A percentile compares a stretch with the other conserved stretches of the same genome.
Evolutionary conservation across 768 basidiomycete species (phyloP).

Genomic region (Panaeolus papilionaceus): DNA sequence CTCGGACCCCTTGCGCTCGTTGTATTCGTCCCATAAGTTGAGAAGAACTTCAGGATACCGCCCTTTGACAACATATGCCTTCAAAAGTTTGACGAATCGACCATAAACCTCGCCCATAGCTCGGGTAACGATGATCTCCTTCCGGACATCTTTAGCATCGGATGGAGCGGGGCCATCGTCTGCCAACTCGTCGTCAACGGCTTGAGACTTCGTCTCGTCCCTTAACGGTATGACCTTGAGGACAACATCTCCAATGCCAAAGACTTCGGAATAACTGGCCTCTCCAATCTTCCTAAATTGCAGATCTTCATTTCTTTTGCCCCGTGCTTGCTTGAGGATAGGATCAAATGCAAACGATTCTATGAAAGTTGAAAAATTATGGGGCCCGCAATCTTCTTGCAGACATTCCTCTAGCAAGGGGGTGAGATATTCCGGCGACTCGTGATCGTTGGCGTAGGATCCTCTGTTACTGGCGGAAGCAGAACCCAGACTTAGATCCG

Average conservation of each 20-base stretch:
- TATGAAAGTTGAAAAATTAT: conserved; percentile 86
- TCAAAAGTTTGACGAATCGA: conserved; percentile 82
- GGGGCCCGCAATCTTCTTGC: conserved; percentile 63
- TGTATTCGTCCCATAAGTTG: conserved; percentile 87
- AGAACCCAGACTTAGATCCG: conserved; percentile 45
- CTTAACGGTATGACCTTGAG: conserved; percentile 87
- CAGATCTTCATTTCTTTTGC: conserved; percentile 25
- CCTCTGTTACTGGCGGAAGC: conserved; percentile 28
- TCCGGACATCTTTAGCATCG: conserved; percentile 77
- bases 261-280: conserved; percentile 97
- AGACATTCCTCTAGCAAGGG: conserved; percentile 76
- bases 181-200: conserved; percentile 28
- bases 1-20: conserved; percentile 76
- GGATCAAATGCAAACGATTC: conserved; percentile 80
- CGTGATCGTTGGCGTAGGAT: conserved; percentile 30
- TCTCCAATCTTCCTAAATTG: conserved; percentile 90
- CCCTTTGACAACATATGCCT: conserved; percentile 88
- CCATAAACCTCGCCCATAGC: conserved; percentile 78
- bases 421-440: conserved; percentile 58
- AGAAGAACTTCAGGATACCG: conserved; percentile 82
- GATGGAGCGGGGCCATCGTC: conserved; percentile 72
- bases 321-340: conserved; percentile 48
- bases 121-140: conserved; percentile 79
- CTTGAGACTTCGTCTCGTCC: conserved; percentile 42
- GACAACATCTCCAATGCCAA: conserved; percentile 88